Evolutionary conservation across 352 stramenopile species (phyloP), one percentile per base, ranked within the genome.

Genomic region (Pythium diclinum): DNA sequence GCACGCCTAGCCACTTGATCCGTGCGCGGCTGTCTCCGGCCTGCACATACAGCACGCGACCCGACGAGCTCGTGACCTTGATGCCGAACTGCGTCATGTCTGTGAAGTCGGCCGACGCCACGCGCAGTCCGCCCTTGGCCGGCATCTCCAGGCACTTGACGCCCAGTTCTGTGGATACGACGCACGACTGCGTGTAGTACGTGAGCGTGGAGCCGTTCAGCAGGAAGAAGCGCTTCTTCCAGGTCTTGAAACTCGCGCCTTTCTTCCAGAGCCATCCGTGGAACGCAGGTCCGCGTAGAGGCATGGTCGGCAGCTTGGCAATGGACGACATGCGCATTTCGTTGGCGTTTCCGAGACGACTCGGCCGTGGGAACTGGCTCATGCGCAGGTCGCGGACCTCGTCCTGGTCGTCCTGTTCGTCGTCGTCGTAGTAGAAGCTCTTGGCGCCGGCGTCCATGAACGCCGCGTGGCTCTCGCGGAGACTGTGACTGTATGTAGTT

Each of bases 191-290:
- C 33, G 71, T 80, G 63, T 91, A 89, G 70, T 91, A 91, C 40
- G 82, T 89, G 47, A 91, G 69, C 19, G 78, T 77, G 58, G 68
- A 74, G 25, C 82, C 82, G 59, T 91, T 76, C 17, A 91, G 68
- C 60, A 91, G 56, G 58, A 91, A 91, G 56, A 89, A 91, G 48
- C 82, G 82, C 72, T 89, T 87, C 67, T 91, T 91, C 82, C 82
- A 91, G 54, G 82, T 89, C 70, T 88, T 88, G 57, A 91, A 88
- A 17, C 72, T 82, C 59, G 82, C 77, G 23, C 82, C 82, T 30
- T 82, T 79, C 63, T 91, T 91, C 82, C 82, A 91, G 38, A 91
- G 79, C 82, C 82, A 91, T 28, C 82, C 82, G 52, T 91, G 86
- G 64, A 87, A 88, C 42, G 79, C 80, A 17, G 76, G 61, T 42